These are phyloP conservation scores for Dothideomycetes sp. DNA, from an alignment of 2,329 filamentous ascomycete species.

Conservation along the genomic window DNA sequence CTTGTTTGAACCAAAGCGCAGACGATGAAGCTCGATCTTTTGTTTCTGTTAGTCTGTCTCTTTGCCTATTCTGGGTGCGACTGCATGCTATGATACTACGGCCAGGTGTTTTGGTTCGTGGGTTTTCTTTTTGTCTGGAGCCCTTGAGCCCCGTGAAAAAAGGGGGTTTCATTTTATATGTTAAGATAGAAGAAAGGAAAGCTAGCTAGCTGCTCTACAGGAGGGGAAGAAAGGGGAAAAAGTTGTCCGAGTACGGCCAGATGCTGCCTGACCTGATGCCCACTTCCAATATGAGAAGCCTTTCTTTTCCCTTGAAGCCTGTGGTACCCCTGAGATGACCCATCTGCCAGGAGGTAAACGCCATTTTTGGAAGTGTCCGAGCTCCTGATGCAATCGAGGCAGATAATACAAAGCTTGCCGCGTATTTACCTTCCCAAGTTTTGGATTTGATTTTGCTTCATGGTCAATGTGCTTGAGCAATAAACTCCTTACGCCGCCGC, in stretches of 20 bases:
- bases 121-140: neutral
- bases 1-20: too few species aligned
- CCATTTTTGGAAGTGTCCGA: too few species aligned
- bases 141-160: neutral
- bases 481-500: neutral
- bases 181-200: neutral
- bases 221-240: neutral
- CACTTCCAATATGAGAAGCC: neutral
- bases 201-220: neutral
- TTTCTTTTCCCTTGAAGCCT: too few species aligned
- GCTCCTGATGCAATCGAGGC: too few species aligned
- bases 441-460: neutral
- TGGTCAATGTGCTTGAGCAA: neutral
- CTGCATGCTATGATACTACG: neutral
- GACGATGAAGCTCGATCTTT: too few species aligned
- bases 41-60: too few species aligned
- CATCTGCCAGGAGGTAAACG: too few species aligned
- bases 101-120: neutral
- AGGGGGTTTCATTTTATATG: neutral
- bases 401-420: neutral
- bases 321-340: too few species aligned
- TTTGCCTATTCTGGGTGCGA: too few species aligned
- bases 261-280: neutral
- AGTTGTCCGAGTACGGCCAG: neutral
- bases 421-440: neutral